A percentile compares a stretch with the other conserved stretches of the same genome.
Evolutionary conservation across 768 basidiomycete genomes (phyloP).

Genomic region (Rubroboletus satanas): DNA sequence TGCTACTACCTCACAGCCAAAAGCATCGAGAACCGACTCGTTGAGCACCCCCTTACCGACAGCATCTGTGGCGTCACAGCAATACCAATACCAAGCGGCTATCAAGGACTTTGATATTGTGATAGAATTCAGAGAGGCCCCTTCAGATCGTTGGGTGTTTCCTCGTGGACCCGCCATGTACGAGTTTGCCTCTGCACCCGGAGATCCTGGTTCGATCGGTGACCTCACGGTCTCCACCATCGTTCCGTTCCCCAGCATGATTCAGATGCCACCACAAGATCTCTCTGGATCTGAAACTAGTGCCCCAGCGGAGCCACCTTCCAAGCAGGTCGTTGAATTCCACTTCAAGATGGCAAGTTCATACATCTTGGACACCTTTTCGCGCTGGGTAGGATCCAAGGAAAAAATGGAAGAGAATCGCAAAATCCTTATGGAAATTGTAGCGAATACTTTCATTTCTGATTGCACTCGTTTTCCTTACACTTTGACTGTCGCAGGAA

Average conservation of each 20-base stretch:
- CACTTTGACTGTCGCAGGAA: conserved; percentile 31
- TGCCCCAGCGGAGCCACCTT: conserved; percentile 3
- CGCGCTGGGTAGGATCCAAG: conserved; percentile 58
- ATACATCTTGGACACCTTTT: conserved; percentile 54
- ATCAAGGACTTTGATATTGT: conserved; percentile 68
- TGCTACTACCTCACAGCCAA: conserved; percentile 8
- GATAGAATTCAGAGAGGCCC: conserved; percentile 62
- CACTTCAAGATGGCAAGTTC: conserved; percentile 46
- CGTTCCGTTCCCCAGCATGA: conserved; percentile 40
- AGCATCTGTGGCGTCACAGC: conserved; percentile 12
- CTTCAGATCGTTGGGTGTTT: conserved; percentile 62
- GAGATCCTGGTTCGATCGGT: conserved; percentile 14
- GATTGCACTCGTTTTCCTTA: neutral
- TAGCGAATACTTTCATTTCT: conserved; percentile 22
- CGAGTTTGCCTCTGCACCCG: conserved; percentile 34
- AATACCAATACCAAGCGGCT: conserved; percentile 27
- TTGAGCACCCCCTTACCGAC: conserved; percentile 15
- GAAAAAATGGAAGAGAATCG: conserved; percentile 50
- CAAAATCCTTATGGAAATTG: conserved; percentile 43
- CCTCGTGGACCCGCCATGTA: conserved; percentile 57
- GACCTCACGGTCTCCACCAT: conserved; percentile 42
- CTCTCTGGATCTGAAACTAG: conserved; percentile 12
- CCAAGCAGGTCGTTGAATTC: conserved; percentile 41
- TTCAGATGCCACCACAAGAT: conserved; percentile 7
- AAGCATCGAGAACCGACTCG: conserved; percentile 1